Evolutionary conservation across 1,284 basidiomycete genomes (phyloP), one percentile per base, ranked within the genome.

Genomic region (Retiboletus fuscus): DNA sequence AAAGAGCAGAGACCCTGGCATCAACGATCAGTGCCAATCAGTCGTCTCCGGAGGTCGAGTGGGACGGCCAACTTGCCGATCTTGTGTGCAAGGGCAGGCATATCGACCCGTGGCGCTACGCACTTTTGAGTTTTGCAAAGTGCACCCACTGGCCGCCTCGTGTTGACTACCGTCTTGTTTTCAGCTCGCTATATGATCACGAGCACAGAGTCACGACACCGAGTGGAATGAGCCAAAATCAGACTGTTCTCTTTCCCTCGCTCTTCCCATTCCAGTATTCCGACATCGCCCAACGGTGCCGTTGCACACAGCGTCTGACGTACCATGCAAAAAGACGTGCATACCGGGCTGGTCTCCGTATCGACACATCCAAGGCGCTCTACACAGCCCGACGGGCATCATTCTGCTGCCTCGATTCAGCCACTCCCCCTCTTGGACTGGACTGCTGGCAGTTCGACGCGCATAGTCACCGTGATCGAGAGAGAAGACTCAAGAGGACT

Each of bases 1-100:
- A 84, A 99, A 99, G 61, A 99, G 87, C 39, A 99, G 87, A 10
- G 96, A 96, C 67, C 97, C 96, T 91, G 75, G 46, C 62, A 58
- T 60, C 66, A 28, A 65, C n/a, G 28, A 57, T 77, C 60, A 76
- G 69, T 63, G 39, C 44, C 63, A 20, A 28, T 69, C 51, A 46
- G 72, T 44, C 34, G 39, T 57, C 58, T 30, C 65, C 43, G 11
- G 11, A 49, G 5, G 34, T 55, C 41, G 30, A 47, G 63, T 24
- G 43, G 53, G 34, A 49, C n/a, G 26, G 58, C 1, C 55, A 34
- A 79, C 78, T 62, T 70, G 67, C 79, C 80, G 64, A 81, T 81
- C 69, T 82, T 76, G 70, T 81, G 80, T 16, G 78, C 78, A 8
- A 69, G 73, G 16, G 68, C 64, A 13, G 76, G 58, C 76, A 75